phyloP scores from a whole-genome alignment of 352 stramenopile species.

The Phytophthora sp. region DNA sequence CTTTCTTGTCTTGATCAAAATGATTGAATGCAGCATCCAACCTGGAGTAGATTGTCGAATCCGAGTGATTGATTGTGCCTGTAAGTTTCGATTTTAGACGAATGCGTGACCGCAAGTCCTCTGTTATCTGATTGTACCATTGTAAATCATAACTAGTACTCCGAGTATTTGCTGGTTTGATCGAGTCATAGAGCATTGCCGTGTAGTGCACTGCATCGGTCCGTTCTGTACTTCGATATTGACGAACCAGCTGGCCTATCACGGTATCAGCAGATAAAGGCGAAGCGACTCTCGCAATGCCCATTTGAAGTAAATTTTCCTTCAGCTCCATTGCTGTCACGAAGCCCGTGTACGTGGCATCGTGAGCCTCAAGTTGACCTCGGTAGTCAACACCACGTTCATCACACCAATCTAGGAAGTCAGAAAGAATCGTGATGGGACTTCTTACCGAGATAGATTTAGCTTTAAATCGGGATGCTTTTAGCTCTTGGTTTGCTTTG shows the following conservation, averaged over 20 bases:
- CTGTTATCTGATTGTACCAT: conserved; percentile 36
- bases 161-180: background rate
- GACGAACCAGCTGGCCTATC: conserved; percentile 63
- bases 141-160: conserved; percentile 6
- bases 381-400: conserved; percentile 51
- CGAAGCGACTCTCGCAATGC: conserved; percentile 29
- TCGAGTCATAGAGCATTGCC: conserved; percentile 34
- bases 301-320: conserved; percentile 45
- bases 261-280: conserved; percentile 34
- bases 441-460: conserved; percentile 4
- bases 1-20: conserved; percentile 64
- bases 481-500: background rate
- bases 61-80: conserved; percentile 35
- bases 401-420: conserved; percentile 45
- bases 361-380: conserved; percentile 54
- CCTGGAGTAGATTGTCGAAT: conserved; percentile 29
- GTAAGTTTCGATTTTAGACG: conserved; percentile 38
- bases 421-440: conserved; percentile 11
- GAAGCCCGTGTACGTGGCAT: conserved; percentile 48
- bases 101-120: conserved; percentile 55
- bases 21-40: conserved; percentile 68
- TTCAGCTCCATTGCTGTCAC: conserved; percentile 64
- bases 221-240: conserved; percentile 39
- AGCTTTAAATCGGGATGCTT: too few relatives aligned
- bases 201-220: conserved; percentile 51